These are phyloP conservation scores for Solanum hybrid DNA, from an alignment of 305 asterid genomes.

Conservation along the genomic window DNA sequence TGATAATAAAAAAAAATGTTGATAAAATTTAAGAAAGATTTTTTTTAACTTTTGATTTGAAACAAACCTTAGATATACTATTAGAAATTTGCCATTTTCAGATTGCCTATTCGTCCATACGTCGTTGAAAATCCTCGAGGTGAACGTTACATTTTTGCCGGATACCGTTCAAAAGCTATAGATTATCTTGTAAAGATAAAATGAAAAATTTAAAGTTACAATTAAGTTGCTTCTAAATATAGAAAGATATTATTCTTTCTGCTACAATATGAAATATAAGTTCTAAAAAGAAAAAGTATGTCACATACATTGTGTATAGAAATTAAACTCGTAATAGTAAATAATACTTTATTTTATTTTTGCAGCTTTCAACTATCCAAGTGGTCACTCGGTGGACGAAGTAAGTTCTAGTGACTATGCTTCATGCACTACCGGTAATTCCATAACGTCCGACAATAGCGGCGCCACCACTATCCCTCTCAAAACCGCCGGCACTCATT, in stretches of 20 bases:
- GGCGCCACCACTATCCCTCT: slow-evolving; percentile 78
- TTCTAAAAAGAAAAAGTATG: background rate
- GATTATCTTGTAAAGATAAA: background rate
- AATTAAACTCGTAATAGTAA: background rate
- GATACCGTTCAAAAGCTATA: background rate
- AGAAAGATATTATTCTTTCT: background rate
- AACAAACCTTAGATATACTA: background rate
- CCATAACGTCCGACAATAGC: slow-evolving; percentile 55
- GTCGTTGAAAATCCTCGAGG: background rate
- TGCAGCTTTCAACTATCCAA: slow-evolving; percentile 62
- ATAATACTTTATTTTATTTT: background rate
- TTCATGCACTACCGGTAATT: slow-evolving; percentile 52
- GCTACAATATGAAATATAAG: too few relatives aligned
- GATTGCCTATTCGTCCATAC: background rate
- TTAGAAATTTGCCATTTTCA: background rate
- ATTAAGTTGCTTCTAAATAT: background rate
- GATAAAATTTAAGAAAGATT: background rate
- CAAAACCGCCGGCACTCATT: slow-evolving; percentile 56
- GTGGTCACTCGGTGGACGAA: slow-evolving; percentile 72
- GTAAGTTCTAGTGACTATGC: slow-evolving; percentile 49
- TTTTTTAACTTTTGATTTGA: background rate
- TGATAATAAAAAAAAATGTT: background rate
- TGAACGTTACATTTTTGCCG: background rate
- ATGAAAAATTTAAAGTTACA: background rate
- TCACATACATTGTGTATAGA: background rate